phyloP scores from a whole-genome alignment of 176 grass and related monocot genomes.

The Zoysia pacifica region DNA sequence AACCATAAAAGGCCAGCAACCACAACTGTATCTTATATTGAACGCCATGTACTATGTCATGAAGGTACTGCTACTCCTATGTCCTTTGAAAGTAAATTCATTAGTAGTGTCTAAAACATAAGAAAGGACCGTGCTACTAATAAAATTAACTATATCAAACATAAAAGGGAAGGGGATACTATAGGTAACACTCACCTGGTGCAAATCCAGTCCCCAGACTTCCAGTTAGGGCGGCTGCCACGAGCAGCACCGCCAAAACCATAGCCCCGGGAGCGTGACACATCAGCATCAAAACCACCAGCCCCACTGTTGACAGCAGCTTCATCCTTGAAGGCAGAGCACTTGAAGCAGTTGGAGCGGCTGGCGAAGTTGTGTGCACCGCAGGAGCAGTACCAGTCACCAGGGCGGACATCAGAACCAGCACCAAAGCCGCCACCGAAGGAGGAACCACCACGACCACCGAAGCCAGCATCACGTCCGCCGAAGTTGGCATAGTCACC shows the following conservation, averaged over 20 bases:
- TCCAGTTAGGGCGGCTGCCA: slow-evolving; percentile 73
- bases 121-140: not conserved
- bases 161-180: not conserved
- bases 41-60: not conserved
- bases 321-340: slow-evolving; percentile 79
- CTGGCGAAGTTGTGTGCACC: slow-evolving; percentile 96
- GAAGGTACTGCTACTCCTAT: too few relatives aligned
- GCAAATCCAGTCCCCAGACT: slow-evolving; percentile 97
- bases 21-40: not conserved
- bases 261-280: slow-evolving; percentile 65
- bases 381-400: slow-evolving; percentile 93
- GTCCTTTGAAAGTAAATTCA: not conserved
- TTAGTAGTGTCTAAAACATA: not conserved
- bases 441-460: slow-evolving; percentile 63
- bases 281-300: slow-evolving; percentile 66
- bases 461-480: slow-evolving; percentile 61
- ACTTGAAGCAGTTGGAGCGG: slow-evolving; percentile 96
- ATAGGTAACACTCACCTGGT: slow-evolving; percentile 60
- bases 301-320: slow-evolving; percentile 59
- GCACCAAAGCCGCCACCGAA: slow-evolving; percentile 51
- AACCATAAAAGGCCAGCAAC: not conserved
- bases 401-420: slow-evolving; percentile 87
- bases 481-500: slow-evolving; percentile 73
- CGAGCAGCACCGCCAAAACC: slow-evolving; percentile 56
- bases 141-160: not conserved